phyloP scores from a whole-genome alignment of 2,329 filamentous ascomycete genomes.

The Cyphellophora attinorum region DNA sequence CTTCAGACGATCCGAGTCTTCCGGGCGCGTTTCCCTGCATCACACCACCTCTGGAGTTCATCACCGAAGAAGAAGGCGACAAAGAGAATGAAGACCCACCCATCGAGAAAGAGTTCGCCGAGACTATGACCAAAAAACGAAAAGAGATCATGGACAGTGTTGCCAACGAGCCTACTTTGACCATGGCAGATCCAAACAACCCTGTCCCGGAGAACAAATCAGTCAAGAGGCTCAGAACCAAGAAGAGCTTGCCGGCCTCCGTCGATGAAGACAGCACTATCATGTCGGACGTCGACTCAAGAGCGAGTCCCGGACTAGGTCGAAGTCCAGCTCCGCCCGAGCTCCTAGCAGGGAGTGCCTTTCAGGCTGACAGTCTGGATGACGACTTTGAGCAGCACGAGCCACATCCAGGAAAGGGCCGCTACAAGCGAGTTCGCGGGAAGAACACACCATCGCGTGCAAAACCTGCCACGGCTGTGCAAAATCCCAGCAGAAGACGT shows the following conservation, averaged over 20 bases:
- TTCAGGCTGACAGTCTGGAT: constrained; percentile 23
- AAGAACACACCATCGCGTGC: constrained; percentile 18
- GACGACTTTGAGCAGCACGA: constrained; percentile 30
- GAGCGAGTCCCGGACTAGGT: constrained; percentile 16
- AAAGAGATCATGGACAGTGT: constrained; percentile 35
- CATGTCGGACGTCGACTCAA: constrained; percentile 16
- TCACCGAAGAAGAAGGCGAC: constrained; percentile 41
- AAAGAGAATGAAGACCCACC: constrained; percentile 40
- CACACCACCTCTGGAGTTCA: constrained; percentile 36
- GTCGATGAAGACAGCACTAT: constrained; percentile 14
- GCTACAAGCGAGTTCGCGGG: constrained; percentile 26
- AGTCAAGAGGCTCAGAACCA: constrained; percentile 34
- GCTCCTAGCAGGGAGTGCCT: constrained; percentile 7
- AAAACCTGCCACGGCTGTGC: constrained; percentile 19
- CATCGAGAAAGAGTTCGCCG: constrained; percentile 39
- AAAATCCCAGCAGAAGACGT: constrained; percentile 27
- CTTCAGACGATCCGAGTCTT: constrained; percentile 19
- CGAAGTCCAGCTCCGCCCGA: constrained; percentile 14
- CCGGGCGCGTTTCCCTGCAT: constrained; percentile 36
- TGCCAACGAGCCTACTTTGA: constrained; percentile 25
- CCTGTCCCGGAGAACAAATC: constrained; percentile 33
- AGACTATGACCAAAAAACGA: constrained; percentile 37
- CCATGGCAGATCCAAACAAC: constrained; percentile 15
- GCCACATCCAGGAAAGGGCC: constrained; percentile 25
- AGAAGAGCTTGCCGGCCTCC: constrained; percentile 26